These are phyloP conservation scores for Fusarium luffae DNA, from an alignment of 2,329 filamentous ascomycete species.

Conservation along the genomic window DNA sequence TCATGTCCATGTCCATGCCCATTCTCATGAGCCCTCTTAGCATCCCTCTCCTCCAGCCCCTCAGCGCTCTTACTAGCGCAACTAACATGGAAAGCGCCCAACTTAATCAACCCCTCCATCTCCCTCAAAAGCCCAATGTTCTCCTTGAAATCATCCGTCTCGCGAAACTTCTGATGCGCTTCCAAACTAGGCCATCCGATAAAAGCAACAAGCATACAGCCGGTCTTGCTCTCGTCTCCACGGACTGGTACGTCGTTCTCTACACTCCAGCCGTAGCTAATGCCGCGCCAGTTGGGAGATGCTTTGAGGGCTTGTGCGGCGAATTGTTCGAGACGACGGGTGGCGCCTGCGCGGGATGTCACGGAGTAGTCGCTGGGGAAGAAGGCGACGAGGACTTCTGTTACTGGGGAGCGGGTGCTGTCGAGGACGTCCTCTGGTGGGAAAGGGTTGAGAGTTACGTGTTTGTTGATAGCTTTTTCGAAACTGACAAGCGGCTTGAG, in stretches of 20 bases:
- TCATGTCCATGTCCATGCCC: conserved; percentile 19
- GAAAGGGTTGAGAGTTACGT: conserved; percentile 37
- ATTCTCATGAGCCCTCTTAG: conserved; percentile 26
- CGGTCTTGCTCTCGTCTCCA: conserved; percentile 44
- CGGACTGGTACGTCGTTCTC: conserved; percentile 49
- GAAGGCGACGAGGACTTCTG: conserved; percentile 38
- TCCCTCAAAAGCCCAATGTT: conserved; percentile 44
- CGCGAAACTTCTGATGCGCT: conserved; percentile 51
- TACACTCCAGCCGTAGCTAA: conserved; percentile 48
- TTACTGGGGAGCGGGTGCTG: conserved; percentile 35
- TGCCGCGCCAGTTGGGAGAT: conserved; percentile 37
- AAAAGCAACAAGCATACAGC: conserved; percentile 42
- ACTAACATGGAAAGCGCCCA: conserved; percentile 40
- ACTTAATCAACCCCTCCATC: conserved; percentile 38
- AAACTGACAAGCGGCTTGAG: conserved; percentile 33
- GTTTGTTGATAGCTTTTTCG: conserved; percentile 34
- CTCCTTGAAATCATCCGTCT: conserved; percentile 51
- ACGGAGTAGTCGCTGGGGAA: conserved; percentile 39
- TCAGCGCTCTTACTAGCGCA: conserved; percentile 35
- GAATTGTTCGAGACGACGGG: conserved; percentile 31
- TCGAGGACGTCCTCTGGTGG: conserved; percentile 39
- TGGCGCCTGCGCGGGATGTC: conserved; percentile 33
- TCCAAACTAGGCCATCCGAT: conserved; percentile 55
- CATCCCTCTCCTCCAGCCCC: conserved; percentile 12
- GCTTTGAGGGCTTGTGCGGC: conserved; percentile 29